Base-by-base conservation (phyloP, 1,284 basidiomycete genomes). In the Heimioporus punctisporus region DNA sequence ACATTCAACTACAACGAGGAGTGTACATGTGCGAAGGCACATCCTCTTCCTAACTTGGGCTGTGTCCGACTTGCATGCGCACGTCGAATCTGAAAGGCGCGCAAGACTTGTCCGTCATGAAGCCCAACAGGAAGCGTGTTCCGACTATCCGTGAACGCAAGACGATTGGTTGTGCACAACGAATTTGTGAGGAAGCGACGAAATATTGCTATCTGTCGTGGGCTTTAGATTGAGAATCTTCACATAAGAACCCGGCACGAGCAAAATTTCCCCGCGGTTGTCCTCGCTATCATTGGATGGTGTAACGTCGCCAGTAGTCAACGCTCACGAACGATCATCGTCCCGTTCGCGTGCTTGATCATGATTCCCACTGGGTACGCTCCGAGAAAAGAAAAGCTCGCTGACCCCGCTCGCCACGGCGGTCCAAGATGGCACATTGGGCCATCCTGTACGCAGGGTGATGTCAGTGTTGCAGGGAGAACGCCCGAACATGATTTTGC, bases 1-100 rank as follows among this genome's bases (percentile, higher is more conserved):
- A 75, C 11, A 91, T 93, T 40, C 84, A 77, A 9, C 93, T 93
- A 6, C 93, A 76, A 40, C 81, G 77, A 17, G 93, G 76, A 55
- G 83, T 78, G 63, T 93, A 93, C 51, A 87, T 59, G 62, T 90
- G 87, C 79, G 79, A 82, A 57, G 74, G 82, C 54, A 63, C 74
- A 57, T 62, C 71, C 26, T 61, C 66, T 53, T 51, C 60, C 30
- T 45, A 14, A 26, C 46, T 50, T 11, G 50, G 54, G 14, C n/a
- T 55, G 17, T 9, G 47, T 39, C 54, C 51, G 52, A 24, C 48
- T 56, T 9, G 47, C 62, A 24, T 70, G 69, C 17, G 72, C 71
- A 14, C 75, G 60, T 37, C 84, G 68, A 24, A 88, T 61, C 55
- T 77, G 75, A 59, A 86, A 86, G 7, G 89, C 72, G 44, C 81